Conservation (phyloP, 345 rosid genomes). For the Melaleuca alternifolia region DNA sequence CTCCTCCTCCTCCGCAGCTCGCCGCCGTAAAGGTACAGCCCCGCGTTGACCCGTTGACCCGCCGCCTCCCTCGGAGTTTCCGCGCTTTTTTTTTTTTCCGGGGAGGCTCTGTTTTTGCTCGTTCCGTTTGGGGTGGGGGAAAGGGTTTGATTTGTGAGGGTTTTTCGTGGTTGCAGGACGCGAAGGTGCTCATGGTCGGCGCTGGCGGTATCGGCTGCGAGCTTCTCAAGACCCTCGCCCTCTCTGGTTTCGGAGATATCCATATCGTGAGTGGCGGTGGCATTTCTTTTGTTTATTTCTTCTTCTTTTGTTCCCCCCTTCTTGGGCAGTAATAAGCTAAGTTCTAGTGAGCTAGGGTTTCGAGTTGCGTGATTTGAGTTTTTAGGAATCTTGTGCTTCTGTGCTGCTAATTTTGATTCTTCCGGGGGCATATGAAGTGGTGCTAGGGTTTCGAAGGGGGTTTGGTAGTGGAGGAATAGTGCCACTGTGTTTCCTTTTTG, state of each 20-base stretch:
- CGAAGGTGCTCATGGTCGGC: slow-evolving; percentile 98
- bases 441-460: not conserved
- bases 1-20: not conserved
- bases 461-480: not conserved
- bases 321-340: not conserved
- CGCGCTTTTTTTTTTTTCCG: not conserved
- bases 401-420: not conserved
- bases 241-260: slow-evolving; percentile 82
- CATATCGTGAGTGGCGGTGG: slow-evolving; percentile 66
- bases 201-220: slow-evolving; percentile 99
- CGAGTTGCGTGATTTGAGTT: not conserved
- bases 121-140: not conserved
- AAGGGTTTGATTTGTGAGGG: not conserved
- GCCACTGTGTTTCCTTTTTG: not conserved
- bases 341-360: not conserved
- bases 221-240: slow-evolving; percentile 92
- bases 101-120: too few relatives aligned
- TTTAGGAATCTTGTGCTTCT: not conserved
- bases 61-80: not conserved
- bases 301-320: not conserved
- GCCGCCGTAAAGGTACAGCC: not conserved
- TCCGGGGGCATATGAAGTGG: not conserved
- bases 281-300: not conserved
- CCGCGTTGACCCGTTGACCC: not conserved
- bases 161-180: slow-evolving; percentile 29